phyloP scores from a whole-genome alignment of 1,139 yeast species.

The Magnusiomyces ingens region DNA sequence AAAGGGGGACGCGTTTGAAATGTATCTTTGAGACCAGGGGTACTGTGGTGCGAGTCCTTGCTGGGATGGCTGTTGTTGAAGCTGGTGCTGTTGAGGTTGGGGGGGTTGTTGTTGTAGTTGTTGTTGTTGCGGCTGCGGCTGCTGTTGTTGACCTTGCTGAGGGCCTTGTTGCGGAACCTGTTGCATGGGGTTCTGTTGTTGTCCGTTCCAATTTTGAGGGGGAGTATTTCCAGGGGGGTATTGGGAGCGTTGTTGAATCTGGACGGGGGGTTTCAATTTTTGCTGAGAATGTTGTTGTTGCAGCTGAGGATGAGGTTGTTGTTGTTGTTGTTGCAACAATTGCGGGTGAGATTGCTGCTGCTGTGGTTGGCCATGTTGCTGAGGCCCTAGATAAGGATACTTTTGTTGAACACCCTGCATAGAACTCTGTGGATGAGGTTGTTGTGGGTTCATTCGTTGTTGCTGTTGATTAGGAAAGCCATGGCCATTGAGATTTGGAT shows the following conservation, averaged over 20 bases:
- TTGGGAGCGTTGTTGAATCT: no score
- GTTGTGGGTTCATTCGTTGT: not conserved
- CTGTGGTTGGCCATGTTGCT: not conserved
- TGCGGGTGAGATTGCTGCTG: not conserved
- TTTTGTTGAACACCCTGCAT: not conserved
- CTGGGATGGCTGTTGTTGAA: slow-evolving; percentile 3
- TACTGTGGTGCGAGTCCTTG: slow-evolving; percentile 29
- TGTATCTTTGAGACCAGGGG: slow-evolving; percentile 74
- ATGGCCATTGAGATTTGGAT: not conserved
- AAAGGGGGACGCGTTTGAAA: slow-evolving; percentile 70
- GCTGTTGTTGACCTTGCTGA: slow-evolving; percentile 1
- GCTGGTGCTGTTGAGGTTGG: slow-evolving; percentile 6
- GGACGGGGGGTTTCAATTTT: no score
- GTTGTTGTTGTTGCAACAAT: not conserved
- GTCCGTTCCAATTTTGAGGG: not conserved
- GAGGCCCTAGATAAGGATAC: not conserved
- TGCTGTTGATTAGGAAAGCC: not conserved
- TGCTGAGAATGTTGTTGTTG: not conserved
- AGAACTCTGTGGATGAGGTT: not conserved
- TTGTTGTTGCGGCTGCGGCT: slow-evolving; percentile 5
- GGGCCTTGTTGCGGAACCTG: not conserved
- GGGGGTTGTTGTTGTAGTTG: slow-evolving; percentile 1
- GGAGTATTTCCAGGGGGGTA: no score
- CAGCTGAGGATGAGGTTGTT: not conserved
- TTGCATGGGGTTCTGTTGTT: not conserved